Evolutionary conservation across 768 basidiomycete species (phyloP), one percentile per base, ranked within the genome.

Genomic region (Amylocystis lapponica): DNA sequence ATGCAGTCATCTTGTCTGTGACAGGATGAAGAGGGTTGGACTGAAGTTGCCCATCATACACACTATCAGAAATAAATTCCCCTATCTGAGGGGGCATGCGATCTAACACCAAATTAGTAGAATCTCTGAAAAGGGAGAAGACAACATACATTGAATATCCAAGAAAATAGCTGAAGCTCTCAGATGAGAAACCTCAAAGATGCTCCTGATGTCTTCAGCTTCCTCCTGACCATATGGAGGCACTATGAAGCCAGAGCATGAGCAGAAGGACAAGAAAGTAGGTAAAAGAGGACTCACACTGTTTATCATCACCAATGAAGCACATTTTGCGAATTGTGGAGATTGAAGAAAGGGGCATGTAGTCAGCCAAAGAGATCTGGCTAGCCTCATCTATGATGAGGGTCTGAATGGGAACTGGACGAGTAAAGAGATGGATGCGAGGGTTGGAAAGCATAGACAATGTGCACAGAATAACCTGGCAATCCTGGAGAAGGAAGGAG

Each of bases 21-120:
- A 85, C 58, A 27, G 70, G 65, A 52, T 86, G 84, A 1, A 61
- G 51, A 2, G 65, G 55, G 50, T 56, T 54, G 2, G 87, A 87
- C 6, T 71, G 62, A 11, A 91, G 78, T 51, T 78, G 54, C 12
- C 64, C 53, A 19, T 81, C 63, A 66, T 92, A 91, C 3, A 91
- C 68, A 43, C 68, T 67, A 42, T 72, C 55, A 16, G 86, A 89
- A 30, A 92, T 83, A 33, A 88, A 78, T 3, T 68, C 52, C 19
- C 87, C 86, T 67, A 89, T 81, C 49, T 86, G 77, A 39, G 81
- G 77, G 39, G 88, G 88, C 86, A 92, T 88, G 1, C 89, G 78
- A 51, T 91, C 89, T 91, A 43, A 53, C 36, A 53, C 19, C 3
- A 34, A 11, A 39, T 29, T 16, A 43, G 37, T 27, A n/a, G n/a